Base-by-base conservation (phyloP, 345 rosid species). In the Acer negundo region DNA sequence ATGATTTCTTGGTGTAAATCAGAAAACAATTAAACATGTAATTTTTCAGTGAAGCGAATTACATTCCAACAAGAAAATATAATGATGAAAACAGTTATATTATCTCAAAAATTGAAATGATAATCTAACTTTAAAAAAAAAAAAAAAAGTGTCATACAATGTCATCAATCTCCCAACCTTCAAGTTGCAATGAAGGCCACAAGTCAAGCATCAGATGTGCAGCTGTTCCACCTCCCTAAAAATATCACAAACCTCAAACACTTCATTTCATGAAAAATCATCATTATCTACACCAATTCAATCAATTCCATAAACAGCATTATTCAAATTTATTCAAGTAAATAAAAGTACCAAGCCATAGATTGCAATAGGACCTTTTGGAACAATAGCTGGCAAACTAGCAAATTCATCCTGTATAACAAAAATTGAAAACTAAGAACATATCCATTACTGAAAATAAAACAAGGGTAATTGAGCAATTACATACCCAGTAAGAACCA, bases 171-270 rank as follows among this genome's bases (percentile, higher is more conserved):
- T 90, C 94, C 91, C 88, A 93, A 56, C 97, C 97, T 77, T 93
- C 86, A 80, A 95, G 87, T 82, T 83, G 80, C 80, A 89, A 53
- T 6, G 90, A 87, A 80, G 98, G 97, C 97, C 94, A 93, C 35
- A 84, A 71, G 31, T 87, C 83, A 80, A 93, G 98, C 87, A 93
- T 89, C 87, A 93, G 74, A 78, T 87, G 93, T 38, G 97, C 98
- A 73, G 93, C 93, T 20, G 98, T 95, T 79, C 98, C 98, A 76
- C 94, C 98, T 44, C 95, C 98, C 94, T 89, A 63, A 22, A 78
- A 47, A 28, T 79, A 76, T 2, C 23, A 78, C 26, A 61, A 42
- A 77, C 15, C 58, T 26, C 24, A 72, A 75, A 17, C 49, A 9
- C 49, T 56, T 65, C 40, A 74, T 1, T 12, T 15, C 23, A 62